Evolutionary conservation across 1,284 basidiomycete genomes (phyloP).

Genomic region (Fomitopsis pinicola): DNA sequence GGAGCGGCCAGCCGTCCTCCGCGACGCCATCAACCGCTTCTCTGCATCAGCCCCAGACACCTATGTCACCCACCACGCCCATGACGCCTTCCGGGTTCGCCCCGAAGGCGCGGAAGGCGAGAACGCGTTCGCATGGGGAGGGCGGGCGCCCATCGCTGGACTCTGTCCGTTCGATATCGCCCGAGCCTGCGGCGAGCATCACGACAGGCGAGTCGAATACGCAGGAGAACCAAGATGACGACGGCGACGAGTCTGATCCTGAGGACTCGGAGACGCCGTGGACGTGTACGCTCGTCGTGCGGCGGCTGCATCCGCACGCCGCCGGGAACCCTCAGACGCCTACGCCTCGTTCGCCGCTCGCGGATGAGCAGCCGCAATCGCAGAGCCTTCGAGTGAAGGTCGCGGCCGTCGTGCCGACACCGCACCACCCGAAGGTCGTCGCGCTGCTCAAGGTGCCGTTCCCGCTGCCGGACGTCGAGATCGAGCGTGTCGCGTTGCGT

Average conservation of each 20-base stretch:
- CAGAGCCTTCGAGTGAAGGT: constrained; percentile 45
- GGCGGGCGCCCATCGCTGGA: constrained; percentile 16
- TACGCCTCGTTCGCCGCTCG: constrained; percentile 8
- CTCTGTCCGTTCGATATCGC: constrained; percentile 19
- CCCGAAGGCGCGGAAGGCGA: constrained; percentile 10
- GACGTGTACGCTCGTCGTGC: constrained; percentile 74
- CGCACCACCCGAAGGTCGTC: constrained; percentile 95
- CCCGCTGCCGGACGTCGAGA: constrained; percentile 73
- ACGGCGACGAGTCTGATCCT: constrained; percentile 45
- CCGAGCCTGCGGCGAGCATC: constrained; percentile 13
- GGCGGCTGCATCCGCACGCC: constrained; percentile 14
- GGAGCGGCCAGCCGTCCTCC: constrained; percentile 15
- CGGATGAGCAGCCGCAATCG: constrained; percentile 1
- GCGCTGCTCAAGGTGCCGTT: constrained; percentile 88
- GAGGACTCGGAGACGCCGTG: constrained; percentile 96
- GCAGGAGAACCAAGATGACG: constrained; percentile 13
- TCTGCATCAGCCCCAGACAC: constrained; percentile 13
- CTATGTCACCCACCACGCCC: constrained; percentile 3
- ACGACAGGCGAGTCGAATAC: constrained; percentile 13
- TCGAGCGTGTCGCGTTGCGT: constrained; percentile 51
- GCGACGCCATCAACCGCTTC: constrained; percentile 25
- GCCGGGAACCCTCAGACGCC: constrained; percentile 5
- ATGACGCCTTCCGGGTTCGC: neutral
- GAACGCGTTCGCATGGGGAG: constrained; percentile 7
- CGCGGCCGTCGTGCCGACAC: constrained; percentile 85